Conservation (phyloP, 495 filamentous ascomycete species). For the Astrothelium subdiscretum region DNA sequence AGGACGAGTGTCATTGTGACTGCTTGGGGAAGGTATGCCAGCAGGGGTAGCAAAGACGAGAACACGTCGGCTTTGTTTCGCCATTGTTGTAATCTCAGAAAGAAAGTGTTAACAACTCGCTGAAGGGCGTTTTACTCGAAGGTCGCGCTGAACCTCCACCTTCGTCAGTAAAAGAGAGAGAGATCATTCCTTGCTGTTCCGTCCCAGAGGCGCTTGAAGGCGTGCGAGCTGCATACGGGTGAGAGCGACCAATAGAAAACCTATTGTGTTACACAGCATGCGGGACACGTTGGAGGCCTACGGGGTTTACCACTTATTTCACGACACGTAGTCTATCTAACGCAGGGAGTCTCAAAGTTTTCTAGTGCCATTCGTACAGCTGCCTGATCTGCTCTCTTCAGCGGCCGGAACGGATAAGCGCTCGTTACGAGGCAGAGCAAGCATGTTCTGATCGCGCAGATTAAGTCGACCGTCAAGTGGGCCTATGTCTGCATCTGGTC, state of each 20-base stretch:
- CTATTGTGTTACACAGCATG: background rate
- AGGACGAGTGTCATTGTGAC: background rate
- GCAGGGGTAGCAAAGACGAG: background rate
- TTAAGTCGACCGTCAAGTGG: background rate
- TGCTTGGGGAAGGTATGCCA: background rate
- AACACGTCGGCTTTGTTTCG: background rate
- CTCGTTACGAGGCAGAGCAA: background rate
- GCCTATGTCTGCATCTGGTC: background rate
- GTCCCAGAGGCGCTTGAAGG: background rate
- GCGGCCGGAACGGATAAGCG: background rate
- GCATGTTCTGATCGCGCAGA: background rate
- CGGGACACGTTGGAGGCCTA: background rate
- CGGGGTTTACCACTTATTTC: background rate
- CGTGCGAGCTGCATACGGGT: background rate
- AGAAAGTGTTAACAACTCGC: background rate
- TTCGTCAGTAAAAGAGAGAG: background rate
- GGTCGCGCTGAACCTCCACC: background rate
- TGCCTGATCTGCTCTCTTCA: background rate
- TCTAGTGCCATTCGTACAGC: background rate
- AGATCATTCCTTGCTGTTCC: background rate
- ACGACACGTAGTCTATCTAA: background rate
- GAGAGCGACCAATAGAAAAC: background rate
- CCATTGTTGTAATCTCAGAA: background rate
- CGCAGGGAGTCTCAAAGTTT: background rate
- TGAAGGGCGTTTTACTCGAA: background rate